Evolutionary conservation across 2,329 filamentous ascomycete species (phyloP), one percentile per base, ranked within the genome.

Genomic region (Penicillium sumatraense): DNA sequence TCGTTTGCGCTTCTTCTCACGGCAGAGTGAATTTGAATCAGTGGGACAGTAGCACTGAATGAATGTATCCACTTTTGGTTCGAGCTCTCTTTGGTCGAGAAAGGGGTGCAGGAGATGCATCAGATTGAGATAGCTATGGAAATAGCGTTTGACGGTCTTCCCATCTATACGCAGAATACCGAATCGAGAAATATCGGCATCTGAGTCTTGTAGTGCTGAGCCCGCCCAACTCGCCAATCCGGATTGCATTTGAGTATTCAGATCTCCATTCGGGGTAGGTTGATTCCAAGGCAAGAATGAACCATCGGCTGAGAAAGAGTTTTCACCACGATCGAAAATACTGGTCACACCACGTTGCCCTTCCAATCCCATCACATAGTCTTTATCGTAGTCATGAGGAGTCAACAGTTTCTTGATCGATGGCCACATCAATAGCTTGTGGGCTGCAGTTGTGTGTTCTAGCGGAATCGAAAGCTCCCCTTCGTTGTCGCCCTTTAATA

Each of bases 361-460:
- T 71, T 96, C 92, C 49, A 87, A 80, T 24, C 86, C 81, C 71
- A 95, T 89, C 0, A 92, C 90, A 69, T 92, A 96, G 31, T 83
- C 75, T 61, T 89, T 84, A 52, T 85, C 83, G 23, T 87, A 81
- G 49, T 81, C 81, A 27, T 80, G 78, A 65, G 79, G 63, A 54
- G 73, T 52, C 29, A 90, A 86, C 68, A 97, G 69, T 58, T 81
- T 76, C 68, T 80, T 75, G 51, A 95, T 91, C 0, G 86, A 83
- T 0, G 83, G 83, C 86, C 89, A 92, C 44, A 83, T 81, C 24
- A 98, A 78, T 16, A 98, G 79, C 59, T 92, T 85, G 48, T 95
- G 90, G 1, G 92, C 92, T n/a, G 91, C 86, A 0, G 93, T 97
- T 0, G 91, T 96, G 68, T 98, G 93, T 62, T 96, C 90, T 24